Conservation (phyloP, 352 stramenopile species). For the Globisporangium spinosum region DNA sequence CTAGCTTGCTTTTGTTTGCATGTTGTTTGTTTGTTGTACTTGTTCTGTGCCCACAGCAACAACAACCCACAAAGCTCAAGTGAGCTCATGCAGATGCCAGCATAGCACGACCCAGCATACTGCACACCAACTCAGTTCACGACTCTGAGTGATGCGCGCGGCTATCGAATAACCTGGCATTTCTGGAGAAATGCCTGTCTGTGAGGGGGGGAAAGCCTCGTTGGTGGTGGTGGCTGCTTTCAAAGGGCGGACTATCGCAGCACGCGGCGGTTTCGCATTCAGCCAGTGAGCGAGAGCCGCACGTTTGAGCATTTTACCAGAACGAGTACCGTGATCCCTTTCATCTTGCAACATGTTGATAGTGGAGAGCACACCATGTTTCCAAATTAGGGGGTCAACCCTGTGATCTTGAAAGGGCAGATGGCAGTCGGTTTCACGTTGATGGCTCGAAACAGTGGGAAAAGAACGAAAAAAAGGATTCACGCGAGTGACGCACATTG, state of each 20-base stretch:
- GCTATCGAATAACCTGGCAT: neutral
- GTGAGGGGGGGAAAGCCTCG: neutral
- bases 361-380: neutral
- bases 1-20: neutral
- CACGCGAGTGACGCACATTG: neutral
- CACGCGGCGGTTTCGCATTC: neutral
- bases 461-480: neutral
- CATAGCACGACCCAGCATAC: neutral
- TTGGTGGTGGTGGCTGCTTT: slow-evolving; percentile 9
- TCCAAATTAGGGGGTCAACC: neutral
- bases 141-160: neutral
- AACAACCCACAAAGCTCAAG: neutral
- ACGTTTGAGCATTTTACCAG: slow-evolving; percentile 13
- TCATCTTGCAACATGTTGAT: neutral
- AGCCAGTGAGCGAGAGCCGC: neutral
- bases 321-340: neutral
- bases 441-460: neutral
- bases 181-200: neutral
- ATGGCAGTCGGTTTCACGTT: neutral
- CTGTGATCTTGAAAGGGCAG: slow-evolving; percentile 3
- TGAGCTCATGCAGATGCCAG: neutral
- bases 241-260: slow-evolving; percentile 4
- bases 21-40: neutral
- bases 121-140: too few species aligned
- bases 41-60: neutral